Percentiles rank a stretch among this genome's conserved stretches.
Conservation (phyloP, 2,329 filamentous ascomycete genomes). For the Claviceps monticola region DNA sequence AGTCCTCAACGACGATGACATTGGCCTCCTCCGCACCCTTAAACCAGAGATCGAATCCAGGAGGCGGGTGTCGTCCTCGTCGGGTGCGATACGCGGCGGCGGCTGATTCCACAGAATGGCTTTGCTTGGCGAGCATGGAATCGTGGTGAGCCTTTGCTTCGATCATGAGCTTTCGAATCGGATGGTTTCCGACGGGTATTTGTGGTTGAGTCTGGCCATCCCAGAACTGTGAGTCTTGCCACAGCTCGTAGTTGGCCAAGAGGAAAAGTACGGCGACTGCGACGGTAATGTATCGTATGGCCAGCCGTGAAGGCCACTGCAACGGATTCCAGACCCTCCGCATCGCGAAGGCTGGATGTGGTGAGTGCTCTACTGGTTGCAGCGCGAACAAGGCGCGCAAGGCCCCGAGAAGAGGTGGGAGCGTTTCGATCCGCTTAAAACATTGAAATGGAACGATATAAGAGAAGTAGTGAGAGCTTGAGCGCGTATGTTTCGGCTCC, state of each 20-base stretch:
- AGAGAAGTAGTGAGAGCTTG: background rate
- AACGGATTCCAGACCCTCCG: constrained; percentile 2
- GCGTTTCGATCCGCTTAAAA: background rate
- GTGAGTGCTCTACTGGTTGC: background rate
- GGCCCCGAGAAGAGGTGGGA: background rate
- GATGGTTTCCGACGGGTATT: constrained; percentile 22
- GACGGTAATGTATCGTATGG: constrained; percentile 16
- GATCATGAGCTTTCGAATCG: constrained; percentile 36
- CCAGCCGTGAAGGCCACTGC: constrained; percentile 15
- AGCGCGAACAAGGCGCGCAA: background rate
- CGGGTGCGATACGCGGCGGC: constrained; percentile 40
- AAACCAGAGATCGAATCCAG: constrained; percentile 49
- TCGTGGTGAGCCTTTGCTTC: constrained; percentile 31
- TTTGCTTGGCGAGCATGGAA: constrained; percentile 28
- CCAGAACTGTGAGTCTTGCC: constrained; percentile 16
- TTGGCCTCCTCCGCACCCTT: constrained; percentile 35
- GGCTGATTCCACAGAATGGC: constrained; percentile 34
- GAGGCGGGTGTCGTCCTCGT: constrained; percentile 47
- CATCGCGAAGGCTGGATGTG: constrained; percentile 2
- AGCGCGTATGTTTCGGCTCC: background rate
- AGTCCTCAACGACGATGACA: constrained; percentile 47
- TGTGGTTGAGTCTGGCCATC: constrained; percentile 8
- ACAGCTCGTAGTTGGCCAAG: constrained; percentile 19
- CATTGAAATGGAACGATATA: background rate
- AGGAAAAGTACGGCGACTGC: constrained; percentile 11